Percentiles rank a stretch among this genome's conserved stretches.
These are phyloP conservation scores for Fusarium fracticaudum DNA, from an alignment of 2,329 filamentous ascomycete species.

Conservation along the genomic window DNA sequence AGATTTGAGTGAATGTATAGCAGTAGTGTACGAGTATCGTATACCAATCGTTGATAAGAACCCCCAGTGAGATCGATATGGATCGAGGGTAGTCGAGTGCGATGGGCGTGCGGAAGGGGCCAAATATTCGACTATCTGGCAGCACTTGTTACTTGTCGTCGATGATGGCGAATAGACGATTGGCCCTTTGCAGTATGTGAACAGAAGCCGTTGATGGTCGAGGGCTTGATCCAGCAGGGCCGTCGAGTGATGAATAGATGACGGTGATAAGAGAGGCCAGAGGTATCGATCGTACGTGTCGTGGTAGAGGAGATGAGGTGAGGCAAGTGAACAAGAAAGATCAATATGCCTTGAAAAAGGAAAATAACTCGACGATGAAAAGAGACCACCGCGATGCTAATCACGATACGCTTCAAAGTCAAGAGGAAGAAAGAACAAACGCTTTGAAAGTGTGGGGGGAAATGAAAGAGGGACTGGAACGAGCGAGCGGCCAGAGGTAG, in stretches of 20 bases:
- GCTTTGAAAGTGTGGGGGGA: slow-evolving; percentile 43
- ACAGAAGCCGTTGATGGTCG: neutral
- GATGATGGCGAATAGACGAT: neutral
- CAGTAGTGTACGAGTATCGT: neutral
- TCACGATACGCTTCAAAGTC: slow-evolving; percentile 30
- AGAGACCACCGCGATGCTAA: slow-evolving; percentile 8
- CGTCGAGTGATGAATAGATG: slow-evolving; percentile 18
- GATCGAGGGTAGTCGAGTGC: neutral
- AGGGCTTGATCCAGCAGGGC: slow-evolving; percentile 14
- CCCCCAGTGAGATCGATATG: neutral
- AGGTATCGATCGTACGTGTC: slow-evolving; percentile 11
- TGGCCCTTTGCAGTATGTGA: neutral
- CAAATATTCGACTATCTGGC: neutral
- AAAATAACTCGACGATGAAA: slow-evolving; percentile 30
- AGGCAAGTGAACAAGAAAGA: neutral
- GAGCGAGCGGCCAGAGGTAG: slow-evolving; percentile 49
- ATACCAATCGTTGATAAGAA: neutral
- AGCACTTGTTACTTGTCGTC: neutral
- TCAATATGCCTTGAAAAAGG: neutral
- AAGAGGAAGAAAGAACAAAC: slow-evolving; percentile 33
- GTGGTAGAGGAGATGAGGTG: neutral
- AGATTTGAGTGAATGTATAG: neutral
- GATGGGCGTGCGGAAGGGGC: neutral
- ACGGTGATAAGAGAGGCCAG: neutral
- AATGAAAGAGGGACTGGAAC: slow-evolving; percentile 54